A percentile compares a stretch with the other conserved stretches of the same genome.
phyloP scores from a whole-genome alignment of 2,329 filamentous ascomycete genomes.

The Colletotrichum euphorbiae region DNA sequence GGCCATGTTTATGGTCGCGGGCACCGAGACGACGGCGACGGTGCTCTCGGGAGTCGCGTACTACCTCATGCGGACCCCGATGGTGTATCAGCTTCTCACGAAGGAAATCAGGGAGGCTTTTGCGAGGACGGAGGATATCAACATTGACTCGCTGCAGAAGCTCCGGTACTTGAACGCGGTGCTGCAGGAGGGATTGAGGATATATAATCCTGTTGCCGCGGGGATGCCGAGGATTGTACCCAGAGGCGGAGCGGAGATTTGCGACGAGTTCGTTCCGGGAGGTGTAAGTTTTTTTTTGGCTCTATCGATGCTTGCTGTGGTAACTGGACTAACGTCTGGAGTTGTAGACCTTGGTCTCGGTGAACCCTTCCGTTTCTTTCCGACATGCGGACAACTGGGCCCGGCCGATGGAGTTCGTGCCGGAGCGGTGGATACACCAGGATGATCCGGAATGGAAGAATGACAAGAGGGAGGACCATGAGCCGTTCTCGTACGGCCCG shows the following conservation, averaged over 20 bases:
- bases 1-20: slow-evolving; percentile 49
- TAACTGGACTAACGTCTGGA: background rate
- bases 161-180: slow-evolving; percentile 55
- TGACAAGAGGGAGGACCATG: slow-evolving; percentile 57
- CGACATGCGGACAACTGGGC: slow-evolving; percentile 52
- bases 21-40: slow-evolving; percentile 60
- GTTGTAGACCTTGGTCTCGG: slow-evolving; percentile 23
- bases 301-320: no score
- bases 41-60: slow-evolving; percentile 55
- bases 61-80: slow-evolving; percentile 50
- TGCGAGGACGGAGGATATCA: slow-evolving; percentile 51
- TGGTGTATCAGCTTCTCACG: slow-evolving; percentile 45
- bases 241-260: slow-evolving; percentile 49
- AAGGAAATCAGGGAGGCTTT: slow-evolving; percentile 55
- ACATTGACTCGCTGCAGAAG: slow-evolving; percentile 44
- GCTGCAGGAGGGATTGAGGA: slow-evolving; percentile 55
- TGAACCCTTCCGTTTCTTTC: slow-evolving; percentile 32
- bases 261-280: slow-evolving; percentile 48
- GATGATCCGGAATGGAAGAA: slow-evolving; percentile 34
- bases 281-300: slow-evolving; percentile 46
- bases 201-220: slow-evolving; percentile 45
- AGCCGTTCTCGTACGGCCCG: slow-evolving; percentile 61
- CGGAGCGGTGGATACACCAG: slow-evolving; percentile 56
- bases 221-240: slow-evolving; percentile 45
- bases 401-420: slow-evolving; percentile 57